Conservation (phyloP, 306 rosid genomes). For the Trifolium fragiferum region DNA sequence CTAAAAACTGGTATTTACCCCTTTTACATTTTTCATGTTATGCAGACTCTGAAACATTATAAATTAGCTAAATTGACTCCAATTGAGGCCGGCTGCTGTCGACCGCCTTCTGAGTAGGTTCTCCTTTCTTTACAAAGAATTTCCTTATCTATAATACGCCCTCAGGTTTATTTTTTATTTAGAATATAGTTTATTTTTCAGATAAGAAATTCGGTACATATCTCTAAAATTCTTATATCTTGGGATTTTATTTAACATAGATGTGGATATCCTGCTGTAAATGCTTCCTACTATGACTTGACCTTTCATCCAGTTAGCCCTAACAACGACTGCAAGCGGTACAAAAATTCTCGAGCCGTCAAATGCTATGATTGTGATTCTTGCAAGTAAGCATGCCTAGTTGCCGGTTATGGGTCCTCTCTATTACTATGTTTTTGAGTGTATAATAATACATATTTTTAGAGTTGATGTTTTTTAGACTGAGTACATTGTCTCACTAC, state of each 20-base stretch:
- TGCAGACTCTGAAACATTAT: slow-evolving; percentile 76
- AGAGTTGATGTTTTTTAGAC: background rate
- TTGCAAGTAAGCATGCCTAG: slow-evolving; percentile 73
- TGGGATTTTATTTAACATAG: slow-evolving; percentile 51
- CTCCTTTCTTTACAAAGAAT: slow-evolving; percentile 16
- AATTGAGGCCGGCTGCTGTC: slow-evolving; percentile 91
- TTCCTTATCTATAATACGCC: slow-evolving; percentile 21
- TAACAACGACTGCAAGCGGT: slow-evolving; percentile 81
- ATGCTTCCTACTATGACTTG: slow-evolving; percentile 89
- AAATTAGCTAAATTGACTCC: slow-evolving; percentile 80
- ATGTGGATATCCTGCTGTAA: slow-evolving; percentile 94
- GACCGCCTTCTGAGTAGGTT: slow-evolving; percentile 92
- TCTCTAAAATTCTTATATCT: slow-evolving; percentile 40
- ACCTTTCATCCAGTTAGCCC: slow-evolving; percentile 83
- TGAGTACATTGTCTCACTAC: slow-evolving; percentile 27
- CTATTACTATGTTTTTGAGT: background rate
- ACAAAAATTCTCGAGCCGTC: slow-evolving; percentile 69
- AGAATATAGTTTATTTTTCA: slow-evolving; percentile 17
- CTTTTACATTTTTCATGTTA: slow-evolving; percentile 24
- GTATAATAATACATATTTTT: background rate
- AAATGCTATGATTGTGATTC: slow-evolving; percentile 95
- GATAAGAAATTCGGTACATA: slow-evolving; percentile 26
- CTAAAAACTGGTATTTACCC: slow-evolving; percentile 8
- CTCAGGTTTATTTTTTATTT: slow-evolving; percentile 35
- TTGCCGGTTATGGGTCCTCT: background rate